Base-by-base conservation (phyloP, 257 asterid species). In the Solanum pinnatisectum region DNA sequence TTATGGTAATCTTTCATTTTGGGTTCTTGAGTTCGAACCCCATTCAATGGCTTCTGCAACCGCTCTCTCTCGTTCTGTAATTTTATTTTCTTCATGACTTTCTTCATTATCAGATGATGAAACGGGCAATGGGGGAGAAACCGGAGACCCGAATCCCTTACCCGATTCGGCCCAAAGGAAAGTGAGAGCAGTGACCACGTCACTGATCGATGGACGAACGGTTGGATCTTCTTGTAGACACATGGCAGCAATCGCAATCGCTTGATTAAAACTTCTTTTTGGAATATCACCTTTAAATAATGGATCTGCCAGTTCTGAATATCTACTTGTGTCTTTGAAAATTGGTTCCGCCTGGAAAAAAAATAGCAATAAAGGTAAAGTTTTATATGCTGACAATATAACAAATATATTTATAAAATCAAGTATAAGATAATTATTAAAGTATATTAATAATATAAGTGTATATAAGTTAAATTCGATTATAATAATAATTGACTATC, bases 11-110 rank as follows among this genome's bases (percentile, higher is more conserved):
- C 70, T 81, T 42, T 76, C 40, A 67, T 82, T 90, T 73, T 89
- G 84, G 40, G 68, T 87, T 87, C 95, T 92, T 40, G 98, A 92
- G 82, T 84, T 93, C 2, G 98, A 90, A 12, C 98, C 99, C 99
- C 99, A 96, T 63, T 93, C 98, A 4, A 94, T 95, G 84, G 99
- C 99, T 91, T 96, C 99, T 27, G 98, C 98, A 46, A 95, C 94
- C 6, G 98, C 98, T 86, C 87, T 90, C 70, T 93, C 91, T 5
- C 98, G 93, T 71, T 95, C 98, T 13, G 36, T 32, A 37, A 37
- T 86, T 9, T 86, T 65, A 5, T 67, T 33, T 33, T 84, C 35
- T 18, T 85, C 79, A 27, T 40, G 76, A 71, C 67, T 85, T 46
- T 84, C 87, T 15, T 33, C 60, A 27, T 22, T 63, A 13, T 12